Percentiles rank a stretch among this genome's conserved stretches.
Evolutionary conservation across 2,329 filamentous ascomycete species (phyloP).

Genomic region (Hymenotorrendiella dingleyae): DNA sequence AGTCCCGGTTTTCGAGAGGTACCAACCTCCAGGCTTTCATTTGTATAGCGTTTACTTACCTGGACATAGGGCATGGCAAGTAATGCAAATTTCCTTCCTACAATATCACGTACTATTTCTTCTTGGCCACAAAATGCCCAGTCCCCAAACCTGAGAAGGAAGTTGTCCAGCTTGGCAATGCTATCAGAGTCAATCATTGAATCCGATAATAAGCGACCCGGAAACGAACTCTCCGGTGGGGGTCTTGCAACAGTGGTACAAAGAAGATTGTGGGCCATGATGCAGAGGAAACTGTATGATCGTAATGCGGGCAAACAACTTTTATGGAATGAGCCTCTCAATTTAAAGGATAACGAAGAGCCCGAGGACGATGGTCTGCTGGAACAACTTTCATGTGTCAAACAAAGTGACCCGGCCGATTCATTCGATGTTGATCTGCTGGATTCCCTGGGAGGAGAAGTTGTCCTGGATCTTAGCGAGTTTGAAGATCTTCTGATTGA

Average conservation of each 20-base stretch:
- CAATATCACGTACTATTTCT: conserved; percentile 14
- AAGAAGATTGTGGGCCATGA: conserved; percentile 22
- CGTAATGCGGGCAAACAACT: no score
- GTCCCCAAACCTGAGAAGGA: conserved; percentile 17
- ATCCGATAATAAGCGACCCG: neutral
- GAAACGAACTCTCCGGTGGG: neutral
- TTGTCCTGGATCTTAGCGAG: neutral
- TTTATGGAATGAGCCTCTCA: no score
- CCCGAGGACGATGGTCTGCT: neutral
- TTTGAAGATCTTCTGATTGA: conserved; percentile 16
- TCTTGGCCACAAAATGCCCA: conserved; percentile 17
- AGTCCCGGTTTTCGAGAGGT: conserved; percentile 26
- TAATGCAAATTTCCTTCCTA: conserved; percentile 15
- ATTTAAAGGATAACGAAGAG: no score
- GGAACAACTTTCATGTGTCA: no score
- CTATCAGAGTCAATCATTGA: neutral
- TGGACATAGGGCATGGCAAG: conserved; percentile 15
- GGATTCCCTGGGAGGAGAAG: neutral
- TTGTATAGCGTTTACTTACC: conserved; percentile 5
- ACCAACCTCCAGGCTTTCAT: neutral
- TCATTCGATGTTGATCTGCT: neutral
- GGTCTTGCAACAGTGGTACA: conserved; percentile 15
- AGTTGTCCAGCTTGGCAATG: conserved; percentile 12
- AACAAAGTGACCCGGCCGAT: neutral
- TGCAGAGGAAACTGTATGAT: conserved; percentile 20